Evolutionary conservation across 768 basidiomycete species (phyloP).

Genomic region (Macrolepiota albuminosa): DNA sequence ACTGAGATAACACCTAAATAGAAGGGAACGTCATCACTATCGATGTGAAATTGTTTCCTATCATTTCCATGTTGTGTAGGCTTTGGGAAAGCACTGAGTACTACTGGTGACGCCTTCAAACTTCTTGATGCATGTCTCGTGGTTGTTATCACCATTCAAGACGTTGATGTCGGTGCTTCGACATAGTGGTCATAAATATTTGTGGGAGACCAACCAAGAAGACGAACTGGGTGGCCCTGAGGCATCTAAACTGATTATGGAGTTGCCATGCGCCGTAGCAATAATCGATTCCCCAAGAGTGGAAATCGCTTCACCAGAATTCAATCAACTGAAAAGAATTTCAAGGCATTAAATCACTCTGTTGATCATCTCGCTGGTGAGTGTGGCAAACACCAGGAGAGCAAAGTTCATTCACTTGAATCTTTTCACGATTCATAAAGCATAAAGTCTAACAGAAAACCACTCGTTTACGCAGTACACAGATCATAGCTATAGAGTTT

Average conservation of each 20-base stretch:
- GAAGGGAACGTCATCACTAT: not conserved
- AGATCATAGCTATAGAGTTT: not conserved
- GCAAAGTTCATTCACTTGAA: not conserved
- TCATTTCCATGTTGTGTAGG: not conserved
- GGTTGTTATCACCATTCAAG: not conserved
- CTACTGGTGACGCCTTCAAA: not conserved
- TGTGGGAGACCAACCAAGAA: not conserved
- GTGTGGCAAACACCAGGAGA: not conserved
- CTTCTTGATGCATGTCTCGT: not conserved
- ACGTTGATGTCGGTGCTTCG: not conserved
- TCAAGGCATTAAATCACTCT: not conserved
- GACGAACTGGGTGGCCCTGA: not conserved
- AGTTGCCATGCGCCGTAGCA: not conserved
- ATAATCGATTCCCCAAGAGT: not conserved
- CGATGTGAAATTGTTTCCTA: not conserved
- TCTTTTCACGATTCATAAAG: not conserved
- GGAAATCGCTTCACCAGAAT: not conserved
- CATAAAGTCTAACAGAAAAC: not conserved
- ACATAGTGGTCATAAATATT: not conserved
- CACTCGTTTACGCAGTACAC: not conserved
- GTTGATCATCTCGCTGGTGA: not conserved
- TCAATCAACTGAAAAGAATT: not conserved
- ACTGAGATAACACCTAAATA: not conserved
- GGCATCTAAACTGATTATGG: not conserved
- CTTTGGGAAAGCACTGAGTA: not conserved